Base-by-base conservation (phyloP, 73 alveolate genomes). In the Paramecium caudatum region DNA sequence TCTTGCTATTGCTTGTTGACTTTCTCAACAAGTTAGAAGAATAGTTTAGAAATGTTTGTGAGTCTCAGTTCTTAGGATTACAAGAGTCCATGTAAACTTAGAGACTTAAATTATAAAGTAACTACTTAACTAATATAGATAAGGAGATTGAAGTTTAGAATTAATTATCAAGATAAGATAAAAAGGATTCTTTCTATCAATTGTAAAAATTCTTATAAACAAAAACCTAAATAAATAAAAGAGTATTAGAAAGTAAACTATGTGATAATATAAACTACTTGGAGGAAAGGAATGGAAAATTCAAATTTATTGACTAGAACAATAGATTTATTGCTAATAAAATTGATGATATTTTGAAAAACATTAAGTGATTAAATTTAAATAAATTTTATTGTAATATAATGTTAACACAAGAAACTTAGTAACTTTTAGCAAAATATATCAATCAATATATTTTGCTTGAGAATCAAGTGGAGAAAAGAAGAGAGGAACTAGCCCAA, bases 111-210 rank as follows among this genome's bases (percentile, higher is more conserved):
- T 43, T 55, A 27, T 10, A 10, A 55, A 55, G 80, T 55, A 55
- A 10, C 30, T 5, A 27, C 30, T 21, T 17, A 10, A 27, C 23
- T 55, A 23, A 55, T 55, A 19, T 19, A 55, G 80, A 55, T 23
- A 55, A 55, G 80, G 80, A 55, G 30, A 55, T 55, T 55, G 80
- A 55, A 8, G 80, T 55, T 1, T 55, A 55, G 45, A 55, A 55
- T 55, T 55, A 27, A 2, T 55, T 55, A 27, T 27, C 80, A 9
- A 27, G 46, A 55, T 21, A 55, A 55, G 10, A 55, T 9, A 55
- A 55, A 43, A 55, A 10, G 16, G 80, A 55, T 55, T 55, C 80
- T 3, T 55, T 27, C 30, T 55, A 55, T 3, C 3, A 55, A 55
- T 55, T 55, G 10, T 23, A 55, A 43, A 19, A 17, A 0, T 55